Evolutionary conservation across 805 yeast species (phyloP), one percentile per base, ranked within the genome.

Genomic region (Nakazawaea ernobii): DNA sequence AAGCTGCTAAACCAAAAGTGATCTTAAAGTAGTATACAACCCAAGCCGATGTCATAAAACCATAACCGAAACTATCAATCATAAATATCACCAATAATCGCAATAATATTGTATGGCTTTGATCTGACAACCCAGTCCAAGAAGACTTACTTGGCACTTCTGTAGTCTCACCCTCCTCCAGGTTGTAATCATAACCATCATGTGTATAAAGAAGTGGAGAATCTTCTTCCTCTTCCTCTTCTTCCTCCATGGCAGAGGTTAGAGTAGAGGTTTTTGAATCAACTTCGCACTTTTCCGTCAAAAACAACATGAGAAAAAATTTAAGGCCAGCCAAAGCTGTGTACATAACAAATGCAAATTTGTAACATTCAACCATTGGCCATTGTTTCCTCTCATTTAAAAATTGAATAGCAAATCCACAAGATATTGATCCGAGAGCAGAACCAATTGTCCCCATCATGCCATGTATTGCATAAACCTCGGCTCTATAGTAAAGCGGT

Each of bases 21-120:
- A 72, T 74, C 48, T 80, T 77, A 68, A 87, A 83, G 64, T 86
- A 90, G 60, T 84, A 90, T 35, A 89, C 88, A 38, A 85, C 73
- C 97, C 97, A 91, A 1, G 96, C 84, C 39, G 82, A 71, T 2
- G 95, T 82, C 89, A 89, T 85, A 63, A 90, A 85, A 1, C 97
- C 96, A 53, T 80, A 81, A 0, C 95, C 97, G 43, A 90, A 73
- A 1, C 96, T 88, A 62, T 90, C 97, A 29, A 87, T 59, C 81
- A 87, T 86, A 59, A 90, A 91, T 14, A 84, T 72, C 6, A 74
- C 61, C 24, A 83, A 63, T 5, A 84, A 65, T 44, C 74, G 73
- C 20, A 73, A 61, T 41, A 83, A 59, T 8, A 75, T 65, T 7
- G 66, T 54, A 8, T 61, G 63, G 0, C 85, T 71, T 14, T 68